Base-by-base conservation (phyloP, 192 early-diverging fungal species). In the Coemansia sp. region DNA sequence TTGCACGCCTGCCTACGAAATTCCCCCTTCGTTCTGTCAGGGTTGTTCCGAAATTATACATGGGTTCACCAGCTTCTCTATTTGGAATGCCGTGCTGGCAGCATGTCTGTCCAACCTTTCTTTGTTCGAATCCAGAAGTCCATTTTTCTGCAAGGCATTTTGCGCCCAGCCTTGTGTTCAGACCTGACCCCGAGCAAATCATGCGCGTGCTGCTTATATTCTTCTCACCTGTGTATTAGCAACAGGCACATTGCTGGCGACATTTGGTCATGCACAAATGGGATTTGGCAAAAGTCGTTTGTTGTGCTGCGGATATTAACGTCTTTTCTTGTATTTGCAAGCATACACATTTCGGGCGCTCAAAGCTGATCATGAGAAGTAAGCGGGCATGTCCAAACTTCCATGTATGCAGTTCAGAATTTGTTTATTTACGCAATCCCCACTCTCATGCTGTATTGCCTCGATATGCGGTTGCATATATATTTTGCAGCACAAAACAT, bases 61-160 rank as follows among this genome's bases (percentile, higher is more conserved):
- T 18, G 18, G 2, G 45, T 7, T n/a, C 16, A n/a, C 14, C 16
- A 16, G 45, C 16, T 48, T 48, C 45, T 48, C 45, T 48, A 7
- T 48, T 13, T 16, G 45, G 45, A 48, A 48, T 19, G 45, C 45
- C 45, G 45, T 48, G 16, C 18, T 48, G 18, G 1, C 45, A 16
- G 12, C 14, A 18, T 4, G 45, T 6, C 45, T 13, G 41, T 43
- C 41, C 41, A 16, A 16, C 18, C 14, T 3, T 48, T 50, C 64
- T 50, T 61, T 43, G 41, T 19, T 61, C 47, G 53, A 68, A 68
- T 38, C 35, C 32, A 41, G 59, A 68, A 55, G 50, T 27, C 52
- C 11, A 16, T 3, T 12, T 24, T 24, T 51, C 20, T 7, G 20
- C 50, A 20, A 51, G 20, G 50, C n/a, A 7, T 11, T 51, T 20